Evolutionary conservation across 2,329 filamentous ascomycete species (phyloP), one percentile per base, ranked within the genome.

Genomic region (Aspergillus pseudoglaucus): DNA sequence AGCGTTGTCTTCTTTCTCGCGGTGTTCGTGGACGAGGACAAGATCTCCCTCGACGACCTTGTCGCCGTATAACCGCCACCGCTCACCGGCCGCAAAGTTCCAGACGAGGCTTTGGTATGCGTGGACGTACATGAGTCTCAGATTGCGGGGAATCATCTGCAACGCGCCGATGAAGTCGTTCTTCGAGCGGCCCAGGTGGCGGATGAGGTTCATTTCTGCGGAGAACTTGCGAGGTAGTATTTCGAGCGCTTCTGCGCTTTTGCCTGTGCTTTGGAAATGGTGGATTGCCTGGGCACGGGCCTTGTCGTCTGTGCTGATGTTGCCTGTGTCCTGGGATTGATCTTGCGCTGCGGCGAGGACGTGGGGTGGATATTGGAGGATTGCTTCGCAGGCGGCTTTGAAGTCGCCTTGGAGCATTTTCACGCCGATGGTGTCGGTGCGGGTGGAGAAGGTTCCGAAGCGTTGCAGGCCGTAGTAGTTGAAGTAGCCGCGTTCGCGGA

Each of bases 391-490:
- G 12, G 91, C 91, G 27, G 81, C 87, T 62, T 90, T 79, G 57
- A 90, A 90, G 60, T 95, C 83, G 25, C 81, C 85, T 56, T 87
- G 80, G 0, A 98, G 77, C 63, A 98, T 90, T 65, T 88, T 84
- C 63, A 85, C 81, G 43, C 93, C 93, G 44, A 96, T 75, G 37
- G 84, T 79, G 61, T 97, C 89, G 0, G 93, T 98, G 30, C 90
- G 87, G 10, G 88, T 85, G 23, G 82, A 75, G 67, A 93, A 91
- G 0, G 90, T 91, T 23, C 93, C 93, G 60, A 98, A 98, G 20
- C 93, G 84, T 70, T 98, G 93, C n/a, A 97, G 82, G 7, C 93
- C 93, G 62, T 90, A 98, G 72, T 97, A 98, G 70, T 98, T 98
- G 69, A 98, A 84, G 75, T 94, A 98, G 2, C 93, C 93, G 40